These are phyloP conservation scores for Globisporangium echinulatum DNA, from an alignment of 352 stramenopile genomes.

Conservation along the genomic window DNA sequence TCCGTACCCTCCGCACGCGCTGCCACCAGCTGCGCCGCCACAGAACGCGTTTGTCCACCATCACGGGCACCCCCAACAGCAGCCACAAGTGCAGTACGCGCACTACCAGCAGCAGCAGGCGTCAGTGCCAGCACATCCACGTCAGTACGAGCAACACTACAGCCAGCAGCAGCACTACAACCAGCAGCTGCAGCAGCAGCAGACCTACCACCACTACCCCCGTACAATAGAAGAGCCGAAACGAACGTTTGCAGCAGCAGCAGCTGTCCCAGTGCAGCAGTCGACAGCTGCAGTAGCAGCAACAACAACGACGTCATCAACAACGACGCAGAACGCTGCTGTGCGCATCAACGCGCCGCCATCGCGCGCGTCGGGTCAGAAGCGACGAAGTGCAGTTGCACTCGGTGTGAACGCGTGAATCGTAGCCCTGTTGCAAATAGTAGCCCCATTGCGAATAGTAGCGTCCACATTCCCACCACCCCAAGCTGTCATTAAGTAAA, in stretches of 20 bases:
- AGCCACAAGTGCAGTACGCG: constrained; percentile 4
- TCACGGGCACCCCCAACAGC: constrained; percentile 13
- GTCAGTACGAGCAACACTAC: constrained; percentile 4
- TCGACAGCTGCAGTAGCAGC: neutral
- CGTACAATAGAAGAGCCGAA: constrained; percentile 38
- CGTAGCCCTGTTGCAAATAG: too few species aligned
- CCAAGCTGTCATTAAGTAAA: too few species aligned
- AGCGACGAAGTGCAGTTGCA: constrained; percentile 70
- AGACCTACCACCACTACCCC: constrained; percentile 14
- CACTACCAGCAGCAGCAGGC: constrained; percentile 7
- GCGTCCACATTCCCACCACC: too few species aligned
- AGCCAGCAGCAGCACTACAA: constrained; percentile 4
- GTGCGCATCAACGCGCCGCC: constrained; percentile 26
- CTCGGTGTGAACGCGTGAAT: constrained; percentile 76
- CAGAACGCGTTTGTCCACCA: constrained; percentile 6
- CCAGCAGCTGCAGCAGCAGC: constrained; percentile 10
- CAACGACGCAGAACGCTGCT: constrained; percentile 21
- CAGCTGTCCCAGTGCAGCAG: neutral
- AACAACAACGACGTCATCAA: neutral
- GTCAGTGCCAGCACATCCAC: constrained; percentile 5
- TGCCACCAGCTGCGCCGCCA: neutral
- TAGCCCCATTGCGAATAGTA: too few species aligned
- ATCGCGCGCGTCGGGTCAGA: constrained; percentile 59
- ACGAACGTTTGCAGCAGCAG: neutral
- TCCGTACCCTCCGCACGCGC: neutral